These are phyloP conservation scores for Trichoderma arundinaceum DNA, from an alignment of 2,329 filamentous ascomycete species.

Conservation along the genomic window DNA sequence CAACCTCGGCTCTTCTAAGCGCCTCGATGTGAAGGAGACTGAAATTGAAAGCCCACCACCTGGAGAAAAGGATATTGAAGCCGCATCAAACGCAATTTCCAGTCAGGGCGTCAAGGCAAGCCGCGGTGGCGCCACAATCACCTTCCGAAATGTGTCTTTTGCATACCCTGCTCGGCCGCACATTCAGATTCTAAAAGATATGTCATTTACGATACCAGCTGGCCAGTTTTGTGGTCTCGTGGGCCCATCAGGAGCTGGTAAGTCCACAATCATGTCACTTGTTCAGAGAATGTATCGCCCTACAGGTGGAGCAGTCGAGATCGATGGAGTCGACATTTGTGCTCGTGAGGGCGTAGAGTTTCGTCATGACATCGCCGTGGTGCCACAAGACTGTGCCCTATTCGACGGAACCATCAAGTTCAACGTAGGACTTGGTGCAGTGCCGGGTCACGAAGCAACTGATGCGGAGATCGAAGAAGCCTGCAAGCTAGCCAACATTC, in stretches of 20 bases:
- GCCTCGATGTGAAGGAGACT: constrained; percentile 33
- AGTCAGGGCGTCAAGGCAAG: constrained; percentile 26
- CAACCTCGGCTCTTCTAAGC: constrained; percentile 48
- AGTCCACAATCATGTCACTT: constrained; percentile 67
- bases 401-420: constrained; percentile 63
- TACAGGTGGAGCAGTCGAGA: constrained; percentile 47
- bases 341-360: constrained; percentile 51
- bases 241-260: constrained; percentile 69
- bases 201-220: constrained; percentile 62
- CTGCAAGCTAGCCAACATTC: constrained; percentile 71
- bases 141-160: constrained; percentile 66
- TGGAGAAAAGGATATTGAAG: constrained; percentile 47
- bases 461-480: constrained; percentile 69
- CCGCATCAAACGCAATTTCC: constrained; percentile 39
- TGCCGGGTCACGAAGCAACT: constrained; percentile 59
- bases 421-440: constrained; percentile 61
- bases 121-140: constrained; percentile 52
- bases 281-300: constrained; percentile 58
- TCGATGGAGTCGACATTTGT: constrained; percentile 56
- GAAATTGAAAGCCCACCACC: constrained; percentile 32
- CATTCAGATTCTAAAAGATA: constrained; percentile 59
- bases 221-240: constrained; percentile 69
- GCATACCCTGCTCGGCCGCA: constrained; percentile 68
- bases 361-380: constrained; percentile 59
- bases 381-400: constrained; percentile 63